Evolutionary conservation across 306 rosid species (phyloP).

Genomic region (Ceratonia siliqua): DNA sequence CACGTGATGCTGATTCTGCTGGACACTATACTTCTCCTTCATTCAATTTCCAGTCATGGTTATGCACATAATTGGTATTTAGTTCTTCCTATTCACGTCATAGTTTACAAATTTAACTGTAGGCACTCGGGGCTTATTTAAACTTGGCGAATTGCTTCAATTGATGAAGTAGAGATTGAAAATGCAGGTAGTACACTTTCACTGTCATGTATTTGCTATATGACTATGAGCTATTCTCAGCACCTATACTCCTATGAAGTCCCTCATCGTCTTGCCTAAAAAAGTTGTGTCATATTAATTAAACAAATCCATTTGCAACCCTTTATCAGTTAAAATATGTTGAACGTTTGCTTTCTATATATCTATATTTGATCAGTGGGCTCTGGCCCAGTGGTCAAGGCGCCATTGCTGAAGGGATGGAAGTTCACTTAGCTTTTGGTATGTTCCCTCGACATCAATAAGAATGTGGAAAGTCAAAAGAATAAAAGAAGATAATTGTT

Average conservation of each 20-base stretch:
- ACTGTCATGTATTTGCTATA: not conserved
- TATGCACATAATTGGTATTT: not conserved
- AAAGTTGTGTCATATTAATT: too few species aligned
- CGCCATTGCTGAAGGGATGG: too few species aligned
- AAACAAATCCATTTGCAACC: too few species aligned
- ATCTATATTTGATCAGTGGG: not conserved
- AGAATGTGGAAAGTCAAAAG: not conserved
- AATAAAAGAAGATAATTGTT: not conserved
- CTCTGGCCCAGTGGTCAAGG: too few species aligned
- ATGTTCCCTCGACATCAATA: too few species aligned
- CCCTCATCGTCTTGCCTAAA: too few species aligned
- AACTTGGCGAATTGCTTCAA: not conserved
- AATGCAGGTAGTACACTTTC: not conserved
- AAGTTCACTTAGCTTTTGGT: too few species aligned
- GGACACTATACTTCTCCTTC: not conserved
- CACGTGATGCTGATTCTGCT: slow-evolving; percentile 6
- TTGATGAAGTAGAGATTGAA: not conserved
- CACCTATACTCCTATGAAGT: not conserved
- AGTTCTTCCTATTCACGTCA: not conserved
- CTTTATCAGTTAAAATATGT: too few species aligned
- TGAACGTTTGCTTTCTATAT: not conserved
- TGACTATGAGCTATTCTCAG: not conserved
- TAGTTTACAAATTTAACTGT: too few species aligned
- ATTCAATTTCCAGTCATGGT: not conserved
- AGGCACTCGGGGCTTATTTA: too few species aligned